A percentile compares a stretch with the other conserved stretches of the same genome.
phyloP scores from a whole-genome alignment of 2,329 filamentous ascomycete species.

The Venturia nashicola region DNA sequence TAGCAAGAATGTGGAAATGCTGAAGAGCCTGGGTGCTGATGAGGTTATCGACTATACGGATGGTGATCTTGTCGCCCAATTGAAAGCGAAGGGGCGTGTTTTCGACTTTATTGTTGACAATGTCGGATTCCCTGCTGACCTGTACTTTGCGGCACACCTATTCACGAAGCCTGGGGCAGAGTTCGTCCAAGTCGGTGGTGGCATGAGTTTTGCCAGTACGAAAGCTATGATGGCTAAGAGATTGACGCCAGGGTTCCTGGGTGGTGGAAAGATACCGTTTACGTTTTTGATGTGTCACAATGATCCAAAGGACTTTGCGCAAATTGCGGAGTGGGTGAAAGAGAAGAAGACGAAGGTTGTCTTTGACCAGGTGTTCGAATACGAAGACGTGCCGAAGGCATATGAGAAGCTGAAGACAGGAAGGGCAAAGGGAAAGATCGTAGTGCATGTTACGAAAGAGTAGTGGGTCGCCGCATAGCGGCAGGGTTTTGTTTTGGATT shows the following conservation, averaged over 20 bases:
- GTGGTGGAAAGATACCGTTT: slow-evolving; percentile 37
- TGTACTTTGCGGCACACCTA: slow-evolving; percentile 41
- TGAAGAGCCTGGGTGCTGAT: slow-evolving; percentile 48
- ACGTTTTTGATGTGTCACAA: slow-evolving; percentile 26
- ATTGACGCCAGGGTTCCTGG: slow-evolving; percentile 34
- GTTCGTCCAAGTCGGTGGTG: slow-evolving; percentile 27
- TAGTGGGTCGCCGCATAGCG: neutral
- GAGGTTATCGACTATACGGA: slow-evolving; percentile 49
- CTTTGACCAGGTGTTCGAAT: slow-evolving; percentile 42
- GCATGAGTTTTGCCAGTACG: slow-evolving; percentile 7
- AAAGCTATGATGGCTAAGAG: slow-evolving; percentile 23
- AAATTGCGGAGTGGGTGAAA: slow-evolving; percentile 42
- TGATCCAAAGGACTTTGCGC: slow-evolving; percentile 32
- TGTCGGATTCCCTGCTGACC: slow-evolving; percentile 35
- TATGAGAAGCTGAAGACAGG: slow-evolving; percentile 22
- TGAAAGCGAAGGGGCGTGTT: slow-evolving; percentile 35
- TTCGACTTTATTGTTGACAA: slow-evolving; percentile 48
- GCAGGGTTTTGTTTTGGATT: no score
- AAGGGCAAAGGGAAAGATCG: slow-evolving; percentile 27
- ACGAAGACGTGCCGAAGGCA: slow-evolving; percentile 39
- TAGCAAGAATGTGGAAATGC: slow-evolving; percentile 42
- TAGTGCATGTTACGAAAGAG: slow-evolving; percentile 19
- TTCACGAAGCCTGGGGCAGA: slow-evolving; percentile 38
- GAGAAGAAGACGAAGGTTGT: slow-evolving; percentile 46
- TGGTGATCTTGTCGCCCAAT: slow-evolving; percentile 30